These are phyloP conservation scores for Lachancea thermotolerans DNA, from an alignment of 805 yeast genomes.

Conservation along the genomic window DNA sequence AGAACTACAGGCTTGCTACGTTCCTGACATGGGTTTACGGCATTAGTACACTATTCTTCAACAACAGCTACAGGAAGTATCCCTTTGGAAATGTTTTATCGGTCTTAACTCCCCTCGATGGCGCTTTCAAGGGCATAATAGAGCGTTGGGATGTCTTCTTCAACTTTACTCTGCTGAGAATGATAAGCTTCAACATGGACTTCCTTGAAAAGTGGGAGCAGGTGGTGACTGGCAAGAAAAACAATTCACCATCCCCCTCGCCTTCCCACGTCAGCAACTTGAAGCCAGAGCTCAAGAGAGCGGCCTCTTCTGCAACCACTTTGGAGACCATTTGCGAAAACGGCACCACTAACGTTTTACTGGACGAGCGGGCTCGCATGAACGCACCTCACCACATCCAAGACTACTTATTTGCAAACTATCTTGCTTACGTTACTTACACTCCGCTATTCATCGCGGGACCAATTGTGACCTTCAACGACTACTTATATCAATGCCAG, in stretches of 20 bases:
- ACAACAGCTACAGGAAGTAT: constrained; percentile 56
- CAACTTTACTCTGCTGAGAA: constrained; percentile 80
- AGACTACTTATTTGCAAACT: constrained; percentile 60
- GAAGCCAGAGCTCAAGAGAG: constrained; percentile 20
- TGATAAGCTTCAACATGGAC: constrained; percentile 80
- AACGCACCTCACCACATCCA: constrained; percentile 52
- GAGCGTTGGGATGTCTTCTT: constrained; percentile 94
- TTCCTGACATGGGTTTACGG: constrained; percentile 69
- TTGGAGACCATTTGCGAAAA: constrained; percentile 16
- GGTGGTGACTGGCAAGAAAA: constrained; percentile 7
- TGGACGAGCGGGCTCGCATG: constrained; percentile 59
- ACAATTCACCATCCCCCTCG: background rate
- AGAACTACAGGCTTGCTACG: constrained; percentile 35
- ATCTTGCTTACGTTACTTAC: constrained; percentile 70
- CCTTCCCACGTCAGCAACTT: constrained; percentile 4
- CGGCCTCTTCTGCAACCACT: constrained; percentile 12
- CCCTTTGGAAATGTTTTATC: constrained; percentile 41
- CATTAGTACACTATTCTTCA: constrained; percentile 66
- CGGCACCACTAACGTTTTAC: constrained; percentile 12
- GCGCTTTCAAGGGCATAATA: constrained; percentile 64
- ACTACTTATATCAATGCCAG: constrained; percentile 68
- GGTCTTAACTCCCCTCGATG: constrained; percentile 48
- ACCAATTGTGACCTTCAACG: constrained; percentile 89
- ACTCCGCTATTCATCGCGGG: constrained; percentile 94
- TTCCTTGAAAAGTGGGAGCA: constrained; percentile 41